Percentiles rank a stretch among this genome's conserved stretches.
Conservation (phyloP, 1,139 yeast species). For the Yamadazyma triangularis region DNA sequence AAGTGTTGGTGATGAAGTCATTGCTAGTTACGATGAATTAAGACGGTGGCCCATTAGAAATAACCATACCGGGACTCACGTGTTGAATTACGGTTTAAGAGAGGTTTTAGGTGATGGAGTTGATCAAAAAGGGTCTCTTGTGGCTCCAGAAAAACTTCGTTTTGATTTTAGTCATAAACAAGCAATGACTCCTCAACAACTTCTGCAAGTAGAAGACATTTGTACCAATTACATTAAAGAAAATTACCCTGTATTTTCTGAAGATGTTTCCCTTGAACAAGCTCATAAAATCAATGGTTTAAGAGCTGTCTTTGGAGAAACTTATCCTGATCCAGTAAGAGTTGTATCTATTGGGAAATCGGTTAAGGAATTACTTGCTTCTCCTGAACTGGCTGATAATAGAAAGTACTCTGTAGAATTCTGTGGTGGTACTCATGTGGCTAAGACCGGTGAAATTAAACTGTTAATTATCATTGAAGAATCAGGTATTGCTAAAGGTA, state of each 20-base stretch:
- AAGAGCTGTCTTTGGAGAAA: slow-evolving; percentile 98
- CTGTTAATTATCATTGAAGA: slow-evolving; percentile 88
- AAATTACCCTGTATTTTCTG: slow-evolving; percentile 69
- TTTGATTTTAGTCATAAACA: slow-evolving; percentile 94
- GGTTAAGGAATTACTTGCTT: slow-evolving; percentile 69
- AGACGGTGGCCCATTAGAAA: slow-evolving; percentile 97
- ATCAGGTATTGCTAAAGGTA: slow-evolving; percentile 97
- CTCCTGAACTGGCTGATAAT: slow-evolving; percentile 77
- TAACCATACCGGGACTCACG: slow-evolving; percentile 98
- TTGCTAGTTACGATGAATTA: slow-evolving; percentile 86
- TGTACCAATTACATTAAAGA: slow-evolving; percentile 68
- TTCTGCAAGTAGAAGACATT: slow-evolving; percentile 70
- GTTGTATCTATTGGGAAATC: slow-evolving; percentile 95
- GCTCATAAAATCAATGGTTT: slow-evolving; percentile 80
- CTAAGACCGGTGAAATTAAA: slow-evolving; percentile 88
- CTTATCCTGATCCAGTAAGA: slow-evolving; percentile 98
- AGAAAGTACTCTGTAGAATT: slow-evolving; percentile 77
- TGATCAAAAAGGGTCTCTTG: slow-evolving; percentile 96
- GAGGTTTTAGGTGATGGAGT: slow-evolving; percentile 82
- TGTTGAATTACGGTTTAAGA: slow-evolving; percentile 82
- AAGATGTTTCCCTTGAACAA: slow-evolving; percentile 69
- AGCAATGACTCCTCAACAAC: slow-evolving; percentile 66
- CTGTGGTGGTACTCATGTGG: slow-evolving; percentile 99
- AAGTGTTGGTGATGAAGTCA: slow-evolving; percentile 61
- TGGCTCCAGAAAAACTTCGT: slow-evolving; percentile 90